A percentile compares a stretch with the other conserved stretches of the same genome.
phyloP scores from a whole-genome alignment of 2,329 filamentous ascomycete species.

The Xylaria hypoxylon region DNA sequence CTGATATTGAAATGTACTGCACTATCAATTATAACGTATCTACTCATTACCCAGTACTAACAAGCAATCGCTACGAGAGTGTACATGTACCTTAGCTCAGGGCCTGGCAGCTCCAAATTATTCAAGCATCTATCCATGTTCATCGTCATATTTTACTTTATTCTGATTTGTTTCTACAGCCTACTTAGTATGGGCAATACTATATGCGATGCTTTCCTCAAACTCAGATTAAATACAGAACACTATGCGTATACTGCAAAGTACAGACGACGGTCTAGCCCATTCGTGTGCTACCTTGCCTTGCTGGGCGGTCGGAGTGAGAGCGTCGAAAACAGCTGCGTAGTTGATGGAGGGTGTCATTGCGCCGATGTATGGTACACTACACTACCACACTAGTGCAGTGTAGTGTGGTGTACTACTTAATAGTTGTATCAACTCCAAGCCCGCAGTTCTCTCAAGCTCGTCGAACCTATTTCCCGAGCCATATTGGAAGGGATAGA shows the following conservation, averaged over 20 bases:
- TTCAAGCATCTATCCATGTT: background rate
- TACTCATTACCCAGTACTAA: background rate
- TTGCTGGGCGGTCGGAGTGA: constrained; percentile 28
- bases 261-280: background rate
- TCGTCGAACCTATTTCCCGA: background rate
- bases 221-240: background rate
- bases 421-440: background rate
- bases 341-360: constrained; percentile 34
- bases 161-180: background rate
- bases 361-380: constrained; percentile 24
- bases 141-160: background rate
- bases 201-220: background rate
- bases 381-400: background rate
- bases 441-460: background rate
- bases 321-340: constrained; percentile 25
- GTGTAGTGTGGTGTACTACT: background rate
- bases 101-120: background rate
- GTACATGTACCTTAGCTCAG: background rate
- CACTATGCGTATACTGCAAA: background rate
- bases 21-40: background rate
- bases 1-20: background rate
- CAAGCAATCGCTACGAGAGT: background rate
- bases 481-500: background rate
- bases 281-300: constrained; percentile 25
- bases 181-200: background rate